Base-by-base conservation (phyloP, 768 basidiomycete species). In the Leucosporidium yakuticum region DNA sequence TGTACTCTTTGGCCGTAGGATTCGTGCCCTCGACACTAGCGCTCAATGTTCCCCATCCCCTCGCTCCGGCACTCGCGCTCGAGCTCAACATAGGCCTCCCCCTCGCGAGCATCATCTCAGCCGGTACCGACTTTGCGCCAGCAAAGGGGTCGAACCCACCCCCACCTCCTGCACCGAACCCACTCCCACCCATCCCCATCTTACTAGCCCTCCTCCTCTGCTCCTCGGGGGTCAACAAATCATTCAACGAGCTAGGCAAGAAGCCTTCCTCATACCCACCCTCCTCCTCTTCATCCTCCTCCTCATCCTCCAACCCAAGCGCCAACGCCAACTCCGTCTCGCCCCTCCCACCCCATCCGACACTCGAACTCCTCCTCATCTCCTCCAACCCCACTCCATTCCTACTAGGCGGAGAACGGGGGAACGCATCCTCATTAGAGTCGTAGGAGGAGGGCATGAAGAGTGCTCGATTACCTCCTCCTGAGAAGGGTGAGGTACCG, bases 161-260 rank as follows among this genome's bases (percentile, higher is more conserved):
- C 25, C 14, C 50, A 19, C 5, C 50, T 17, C 50, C 50, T 8
- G 14, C 6, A 15, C 39, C 39, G 39, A 44, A 44, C 8, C 39
- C 39, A 8, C 11, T 44, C 39, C 39, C 34, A 5, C 6, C 34
- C 5, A 5, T 15, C 11, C 39, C 12, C 34, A n/a, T 39, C 47
- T 48, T 67, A 19, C 71, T 76, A 84, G 91, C 87, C 54, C 92
- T 81, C 39, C 94, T 82, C 39, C 85, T 88, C 70, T 87, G 83
- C 79, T 97, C 95, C 73, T 87, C 88, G 0, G 90, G 90, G 0
- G 93, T 95, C 57, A 98, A 81, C 11, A 98, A 82, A 68, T 97
- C 94, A 32, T 86, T 90, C 57, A 98, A 80, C 6, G 88, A 90
- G 63, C 89, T 87, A 0, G 95, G 95, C 36, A 98, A 77, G 77